Conservation (phyloP, 306 rosid species). For the Heteromeles arbutifolia region DNA sequence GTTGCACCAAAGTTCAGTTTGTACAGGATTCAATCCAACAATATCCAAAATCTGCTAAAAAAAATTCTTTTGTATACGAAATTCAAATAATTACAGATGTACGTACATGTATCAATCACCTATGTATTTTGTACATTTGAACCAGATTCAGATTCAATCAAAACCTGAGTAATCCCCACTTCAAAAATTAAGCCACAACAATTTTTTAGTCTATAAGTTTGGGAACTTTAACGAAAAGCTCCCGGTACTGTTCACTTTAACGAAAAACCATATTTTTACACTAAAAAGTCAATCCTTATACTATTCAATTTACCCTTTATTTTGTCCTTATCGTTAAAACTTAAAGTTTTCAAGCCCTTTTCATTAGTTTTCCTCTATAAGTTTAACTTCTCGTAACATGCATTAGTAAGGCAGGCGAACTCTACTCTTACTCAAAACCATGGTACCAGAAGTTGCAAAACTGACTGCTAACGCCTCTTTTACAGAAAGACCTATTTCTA, state of each 20-base stretch:
- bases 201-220: not conserved
- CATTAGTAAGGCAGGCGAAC: not conserved
- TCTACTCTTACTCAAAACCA: not conserved
- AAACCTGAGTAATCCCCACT: not conserved
- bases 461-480: not conserved
- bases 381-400: not conserved
- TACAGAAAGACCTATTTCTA: not conserved
- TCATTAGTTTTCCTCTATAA: no score
- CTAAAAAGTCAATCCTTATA: no score
- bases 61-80: not conserved
- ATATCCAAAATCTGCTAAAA: not conserved
- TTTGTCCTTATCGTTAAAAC: no score
- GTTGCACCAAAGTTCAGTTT: slow-evolving; percentile 1
- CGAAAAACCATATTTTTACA: no score
- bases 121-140: not conserved
- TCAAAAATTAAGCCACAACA: not conserved
- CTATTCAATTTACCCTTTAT: no score
- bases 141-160: not conserved
- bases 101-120: not conserved
- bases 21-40: not conserved
- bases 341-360: no score
- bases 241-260: no score
- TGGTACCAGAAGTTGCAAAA: not conserved
- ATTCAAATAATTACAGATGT: not conserved
- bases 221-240: no score